Evolutionary conservation across 306 rosid species (phyloP).

Genomic region (Sophora flavescens): DNA sequence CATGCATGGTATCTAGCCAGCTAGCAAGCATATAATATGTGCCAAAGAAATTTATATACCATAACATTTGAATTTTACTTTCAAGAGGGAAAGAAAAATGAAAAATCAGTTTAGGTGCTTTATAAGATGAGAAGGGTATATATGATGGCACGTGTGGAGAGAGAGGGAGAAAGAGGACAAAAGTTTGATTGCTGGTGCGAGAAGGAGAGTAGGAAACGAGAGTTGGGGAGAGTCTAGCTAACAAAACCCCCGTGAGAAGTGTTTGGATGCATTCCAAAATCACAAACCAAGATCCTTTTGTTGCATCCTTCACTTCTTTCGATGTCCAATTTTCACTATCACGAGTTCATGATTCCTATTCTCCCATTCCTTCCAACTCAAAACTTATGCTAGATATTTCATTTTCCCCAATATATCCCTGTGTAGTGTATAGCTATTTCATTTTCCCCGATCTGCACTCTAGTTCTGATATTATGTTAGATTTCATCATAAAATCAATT

Average conservation of each 20-base stretch:
- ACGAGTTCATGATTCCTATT: constrained; percentile 66
- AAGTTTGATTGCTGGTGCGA: constrained; percentile 38
- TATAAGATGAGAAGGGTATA: constrained; percentile 50
- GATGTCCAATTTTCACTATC: constrained; percentile 71
- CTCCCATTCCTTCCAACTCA: constrained; percentile 37
- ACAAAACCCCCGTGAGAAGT: constrained; percentile 97
- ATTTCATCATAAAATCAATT: too few relatives aligned
- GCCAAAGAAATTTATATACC: not conserved
- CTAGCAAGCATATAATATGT: not conserved
- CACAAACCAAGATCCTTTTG: constrained; percentile 70
- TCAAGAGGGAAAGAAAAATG: constrained; percentile 37
- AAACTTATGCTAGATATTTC: constrained; percentile 11
- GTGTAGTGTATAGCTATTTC: not conserved
- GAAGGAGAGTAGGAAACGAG: constrained; percentile 28
- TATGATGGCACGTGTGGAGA: constrained; percentile 83
- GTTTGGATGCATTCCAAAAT: constrained; percentile 93
- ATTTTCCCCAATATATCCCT: constrained; percentile 54
- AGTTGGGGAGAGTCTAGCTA: constrained; percentile 44
- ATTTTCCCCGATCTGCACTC: too few relatives aligned
- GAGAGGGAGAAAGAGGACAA: constrained; percentile 55
- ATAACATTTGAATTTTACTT: constrained; percentile 22
- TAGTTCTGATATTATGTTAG: too few relatives aligned
- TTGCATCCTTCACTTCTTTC: constrained; percentile 86
- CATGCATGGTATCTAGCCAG: not conserved
- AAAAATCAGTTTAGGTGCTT: constrained; percentile 38